Evolutionary conservation across 352 stramenopile genomes (phyloP).

Genomic region (Phytopythium mirpurense): DNA sequence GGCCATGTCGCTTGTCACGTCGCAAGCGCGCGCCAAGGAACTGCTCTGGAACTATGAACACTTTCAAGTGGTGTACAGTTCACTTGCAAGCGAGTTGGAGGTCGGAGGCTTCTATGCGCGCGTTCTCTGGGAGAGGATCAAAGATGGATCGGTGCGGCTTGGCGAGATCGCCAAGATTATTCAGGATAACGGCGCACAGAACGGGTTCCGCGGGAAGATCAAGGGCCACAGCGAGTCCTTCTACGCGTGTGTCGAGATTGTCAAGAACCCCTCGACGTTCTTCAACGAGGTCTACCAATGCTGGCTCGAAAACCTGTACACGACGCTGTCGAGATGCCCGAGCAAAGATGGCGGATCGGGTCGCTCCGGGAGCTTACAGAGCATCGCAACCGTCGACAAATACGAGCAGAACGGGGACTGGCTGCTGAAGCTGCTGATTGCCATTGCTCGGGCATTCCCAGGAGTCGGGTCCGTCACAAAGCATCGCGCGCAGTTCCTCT

Average conservation of each 20-base stretch:
- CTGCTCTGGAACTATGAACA: slow-evolving; percentile 67
- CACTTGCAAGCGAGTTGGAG: slow-evolving; percentile 53
- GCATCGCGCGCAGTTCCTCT: slow-evolving; percentile 45
- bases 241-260: slow-evolving; percentile 64
- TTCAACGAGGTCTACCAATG: slow-evolving; percentile 81
- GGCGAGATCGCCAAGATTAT: slow-evolving; percentile 41
- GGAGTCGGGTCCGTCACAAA: slow-evolving; percentile 36
- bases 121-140: slow-evolving; percentile 61
- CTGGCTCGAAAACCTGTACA: slow-evolving; percentile 71
- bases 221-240: slow-evolving; percentile 51
- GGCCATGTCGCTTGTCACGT: slow-evolving; percentile 16
- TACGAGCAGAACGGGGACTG: slow-evolving; percentile 45
- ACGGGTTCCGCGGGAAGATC: slow-evolving; percentile 31
- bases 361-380: slow-evolving; percentile 4
- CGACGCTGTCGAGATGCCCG: slow-evolving; percentile 10
- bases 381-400: slow-evolving; percentile 9
- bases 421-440: slow-evolving; percentile 68
- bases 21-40: slow-evolving; percentile 16
- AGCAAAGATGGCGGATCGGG: neutral
- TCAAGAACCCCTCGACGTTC: slow-evolving; percentile 48
- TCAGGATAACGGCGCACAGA: slow-evolving; percentile 26
- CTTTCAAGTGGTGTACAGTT: slow-evolving; percentile 61
- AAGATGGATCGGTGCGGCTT: slow-evolving; percentile 62
- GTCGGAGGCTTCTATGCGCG: slow-evolving; percentile 67
- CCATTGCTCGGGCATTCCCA: slow-evolving; percentile 53